phyloP scores from a whole-genome alignment of 78 protist species.

The Tieghemostelium lacteum region DNA sequence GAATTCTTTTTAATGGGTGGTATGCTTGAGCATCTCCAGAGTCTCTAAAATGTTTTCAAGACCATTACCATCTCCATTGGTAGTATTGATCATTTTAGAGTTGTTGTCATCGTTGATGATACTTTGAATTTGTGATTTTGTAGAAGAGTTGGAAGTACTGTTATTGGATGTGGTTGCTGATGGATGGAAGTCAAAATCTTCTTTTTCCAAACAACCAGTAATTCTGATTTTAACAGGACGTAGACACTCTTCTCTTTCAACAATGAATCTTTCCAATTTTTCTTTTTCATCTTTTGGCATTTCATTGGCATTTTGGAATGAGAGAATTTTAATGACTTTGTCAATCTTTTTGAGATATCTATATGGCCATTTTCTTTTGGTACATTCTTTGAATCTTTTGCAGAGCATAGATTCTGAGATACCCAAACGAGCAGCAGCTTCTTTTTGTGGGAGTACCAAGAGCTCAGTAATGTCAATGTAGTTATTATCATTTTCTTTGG shows the following conservation, averaged over 20 bases:
- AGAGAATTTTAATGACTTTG: constrained; percentile 78
- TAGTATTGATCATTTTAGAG: neutral
- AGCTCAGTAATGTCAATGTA: constrained; percentile 81
- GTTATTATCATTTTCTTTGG: constrained; percentile 34
- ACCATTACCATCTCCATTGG: constrained; percentile 48
- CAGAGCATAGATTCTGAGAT: constrained; percentile 85
- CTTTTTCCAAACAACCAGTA: constrained; percentile 77
- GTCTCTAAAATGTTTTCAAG: constrained; percentile 67
- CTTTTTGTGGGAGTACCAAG: constrained; percentile 82
- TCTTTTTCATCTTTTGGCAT: constrained; percentile 76
- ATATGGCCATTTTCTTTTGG: constrained; percentile 85
- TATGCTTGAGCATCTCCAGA: constrained; percentile 64
- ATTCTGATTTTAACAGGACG: constrained; percentile 85
- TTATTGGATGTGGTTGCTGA: neutral
- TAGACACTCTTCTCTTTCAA: constrained; percentile 81
- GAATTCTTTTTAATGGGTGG: constrained; percentile 49
- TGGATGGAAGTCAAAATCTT: constrained; percentile 12
- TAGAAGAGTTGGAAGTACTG: neutral
- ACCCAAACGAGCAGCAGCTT: constrained; percentile 79
- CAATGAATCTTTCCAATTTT: constrained; percentile 59
- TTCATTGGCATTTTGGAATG: constrained; percentile 66
- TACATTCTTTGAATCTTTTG: constrained; percentile 85
- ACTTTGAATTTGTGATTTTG: constrained; percentile 51
- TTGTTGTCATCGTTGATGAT: constrained; percentile 4
- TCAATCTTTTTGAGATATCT: constrained; percentile 76